phyloP scores from a whole-genome alignment of 176 grass and related monocot species.

The Phyllostachys edulis region DNA sequence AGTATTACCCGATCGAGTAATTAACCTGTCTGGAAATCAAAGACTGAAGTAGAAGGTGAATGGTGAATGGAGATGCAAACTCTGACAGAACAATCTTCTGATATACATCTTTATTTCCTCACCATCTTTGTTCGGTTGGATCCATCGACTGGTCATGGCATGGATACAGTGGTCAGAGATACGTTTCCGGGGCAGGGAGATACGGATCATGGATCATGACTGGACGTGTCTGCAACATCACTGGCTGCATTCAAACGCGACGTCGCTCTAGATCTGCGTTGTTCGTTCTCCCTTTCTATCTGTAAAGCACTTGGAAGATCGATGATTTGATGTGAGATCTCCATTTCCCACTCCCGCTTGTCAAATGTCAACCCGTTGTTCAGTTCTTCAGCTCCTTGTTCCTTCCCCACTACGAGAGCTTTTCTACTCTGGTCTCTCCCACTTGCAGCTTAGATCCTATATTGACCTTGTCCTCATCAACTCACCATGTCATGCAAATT shows the following conservation, averaged over 20 bases:
- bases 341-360: background rate
- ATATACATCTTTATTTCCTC: background rate
- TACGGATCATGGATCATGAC: slow-evolving; percentile 15
- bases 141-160: background rate
- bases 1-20: background rate
- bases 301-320: background rate
- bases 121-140: background rate
- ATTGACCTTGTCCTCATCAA: background rate
- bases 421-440: background rate
- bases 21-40: background rate
- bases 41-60: background rate
- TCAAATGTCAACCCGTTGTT: slow-evolving; percentile 3
- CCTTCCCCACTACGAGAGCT: background rate
- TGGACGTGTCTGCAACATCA: slow-evolving; percentile 11
- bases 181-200: slow-evolving; percentile 7
- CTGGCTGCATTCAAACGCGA: slow-evolving; percentile 6
- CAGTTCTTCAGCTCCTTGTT: background rate
- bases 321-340: background rate
- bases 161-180: slow-evolving; percentile 29
- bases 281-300: too few relatives aligned
- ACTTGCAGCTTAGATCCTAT: background rate
- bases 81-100: background rate
- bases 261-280: background rate
- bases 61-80: background rate
- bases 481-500: background rate